Evolutionary conservation across 75 land plant genomes (phyloP).

Genomic region (Adiantum capillusveneris): DNA sequence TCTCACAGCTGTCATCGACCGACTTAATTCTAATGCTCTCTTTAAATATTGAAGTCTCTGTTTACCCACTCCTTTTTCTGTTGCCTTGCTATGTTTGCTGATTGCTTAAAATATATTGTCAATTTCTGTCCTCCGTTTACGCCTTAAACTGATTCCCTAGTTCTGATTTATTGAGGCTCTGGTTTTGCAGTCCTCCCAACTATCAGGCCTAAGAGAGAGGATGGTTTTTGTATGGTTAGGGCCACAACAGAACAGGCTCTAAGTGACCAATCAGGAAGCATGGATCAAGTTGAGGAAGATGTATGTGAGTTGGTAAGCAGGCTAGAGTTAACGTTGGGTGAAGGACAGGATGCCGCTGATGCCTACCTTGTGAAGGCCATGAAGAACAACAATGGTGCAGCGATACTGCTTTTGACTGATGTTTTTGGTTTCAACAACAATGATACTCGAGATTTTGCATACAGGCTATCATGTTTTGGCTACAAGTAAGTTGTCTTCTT

Average conservation of each 20-base stretch:
- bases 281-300: slow-evolving; percentile 54
- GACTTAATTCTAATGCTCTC: no score
- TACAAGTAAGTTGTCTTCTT: slow-evolving; percentile 53
- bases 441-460: slow-evolving; percentile 77
- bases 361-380: slow-evolving; percentile 72
- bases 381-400: slow-evolving; percentile 87
- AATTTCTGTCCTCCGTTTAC: no score
- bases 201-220: neutral
- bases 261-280: slow-evolving; percentile 16
- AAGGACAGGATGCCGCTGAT: slow-evolving; percentile 36
- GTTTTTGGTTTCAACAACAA: slow-evolving; percentile 64
- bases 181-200: no score
- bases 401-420: slow-evolving; percentile 67
- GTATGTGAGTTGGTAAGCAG: slow-evolving; percentile 83
- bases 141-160: no score
- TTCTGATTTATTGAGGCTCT: no score
- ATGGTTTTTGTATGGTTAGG: neutral
- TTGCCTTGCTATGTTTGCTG: no score
- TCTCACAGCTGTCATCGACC: no score
- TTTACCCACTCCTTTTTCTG: no score
- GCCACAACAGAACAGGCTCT: slow-evolving; percentile 1
- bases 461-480: slow-evolving; percentile 80
- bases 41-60: no score
- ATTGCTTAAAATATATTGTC: no score
- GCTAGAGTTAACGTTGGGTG: slow-evolving; percentile 61